phyloP scores from a whole-genome alignment of 441 rosid genomes.

The Gossypium trilobum region DNA sequence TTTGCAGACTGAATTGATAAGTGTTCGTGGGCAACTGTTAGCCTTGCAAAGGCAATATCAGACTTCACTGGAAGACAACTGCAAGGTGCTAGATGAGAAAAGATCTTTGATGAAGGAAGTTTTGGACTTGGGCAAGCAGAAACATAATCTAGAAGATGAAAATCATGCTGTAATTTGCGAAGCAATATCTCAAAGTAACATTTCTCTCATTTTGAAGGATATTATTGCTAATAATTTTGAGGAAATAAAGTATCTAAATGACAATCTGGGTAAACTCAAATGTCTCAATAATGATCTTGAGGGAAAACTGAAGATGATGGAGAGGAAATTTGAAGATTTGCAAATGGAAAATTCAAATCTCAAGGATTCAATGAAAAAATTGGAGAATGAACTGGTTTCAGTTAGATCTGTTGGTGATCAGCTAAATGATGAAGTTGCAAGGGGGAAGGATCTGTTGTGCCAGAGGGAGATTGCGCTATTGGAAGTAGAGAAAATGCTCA shows the following conservation, averaged over 20 bases:
- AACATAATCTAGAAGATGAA: conserved; percentile 49
- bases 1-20: conserved; percentile 42
- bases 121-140: conserved; percentile 41
- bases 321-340: conserved; percentile 32
- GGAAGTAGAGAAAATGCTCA: conserved; percentile 37
- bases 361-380: conserved; percentile 28
- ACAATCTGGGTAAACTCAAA: conserved; percentile 35
- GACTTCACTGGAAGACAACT: conserved; percentile 41
- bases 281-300: conserved; percentile 41
- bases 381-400: conserved; percentile 32
- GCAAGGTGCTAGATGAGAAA: conserved; percentile 41
- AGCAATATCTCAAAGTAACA: conserved; percentile 41
- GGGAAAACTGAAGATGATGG: conserved; percentile 41
- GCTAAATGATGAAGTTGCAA: conserved; percentile 39
- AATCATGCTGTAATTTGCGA: conserved; percentile 37
- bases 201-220: conserved; percentile 46
- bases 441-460: conserved; percentile 32
- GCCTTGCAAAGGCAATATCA: conserved; percentile 37
- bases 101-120: conserved; percentile 34
- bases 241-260: conserved; percentile 37
- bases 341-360: conserved; percentile 30
- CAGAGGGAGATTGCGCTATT: conserved; percentile 39
- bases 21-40: conserved; percentile 38
- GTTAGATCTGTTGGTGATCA: conserved; percentile 33
- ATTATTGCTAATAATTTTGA: conserved; percentile 35